Evolutionary conservation across 768 basidiomycete species (phyloP), one percentile per base, ranked within the genome.

Genomic region (Boletus subparvulus): DNA sequence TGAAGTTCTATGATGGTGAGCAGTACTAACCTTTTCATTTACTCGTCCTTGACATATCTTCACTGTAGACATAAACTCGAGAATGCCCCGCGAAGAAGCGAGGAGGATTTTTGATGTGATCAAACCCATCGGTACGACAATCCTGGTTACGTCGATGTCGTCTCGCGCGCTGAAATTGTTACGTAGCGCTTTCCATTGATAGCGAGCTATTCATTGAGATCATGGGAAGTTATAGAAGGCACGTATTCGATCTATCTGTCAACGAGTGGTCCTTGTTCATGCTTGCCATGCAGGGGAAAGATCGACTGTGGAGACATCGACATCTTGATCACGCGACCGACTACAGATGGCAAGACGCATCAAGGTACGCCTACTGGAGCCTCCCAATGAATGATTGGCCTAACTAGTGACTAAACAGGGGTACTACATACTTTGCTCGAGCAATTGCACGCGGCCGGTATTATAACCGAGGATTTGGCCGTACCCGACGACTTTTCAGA

Each of bases 171-270:
- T 45, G 28, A 61, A 42, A 46, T 39, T 4, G 8, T 42, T 52
- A 13, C n/a, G 6, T 58, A 92, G 93, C 91, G 3, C 77, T 89
- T 11, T 73, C 71, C 2, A 78, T 96, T 33, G 94, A 95, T 65
- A 73, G 82, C 6, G 81, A 82, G 50, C 66, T 95, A 26, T 85
- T 82, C 64, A 73, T 97, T 11, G 86, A 94, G 48, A 87, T 95
- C 47, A 95, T 96, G 94, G 95, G 94, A 1, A 93, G 91, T 60
- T 98, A 87, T 69, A 75, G 94, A 63, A 79, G 91, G 88, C 83
- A 64, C 59, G 42, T 48, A 7, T 58, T 41, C 9, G 24, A 41
- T n/a, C 47, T 2, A 26, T 47, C 53, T 16, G 11, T 48, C n/a
- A 32, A 24, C 14, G 21, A 21, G 13, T 7, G 3, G 3, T 3